Evolutionary conservation across 2,329 filamentous ascomycete species (phyloP).

Genomic region (Ceratocystis variospora): DNA sequence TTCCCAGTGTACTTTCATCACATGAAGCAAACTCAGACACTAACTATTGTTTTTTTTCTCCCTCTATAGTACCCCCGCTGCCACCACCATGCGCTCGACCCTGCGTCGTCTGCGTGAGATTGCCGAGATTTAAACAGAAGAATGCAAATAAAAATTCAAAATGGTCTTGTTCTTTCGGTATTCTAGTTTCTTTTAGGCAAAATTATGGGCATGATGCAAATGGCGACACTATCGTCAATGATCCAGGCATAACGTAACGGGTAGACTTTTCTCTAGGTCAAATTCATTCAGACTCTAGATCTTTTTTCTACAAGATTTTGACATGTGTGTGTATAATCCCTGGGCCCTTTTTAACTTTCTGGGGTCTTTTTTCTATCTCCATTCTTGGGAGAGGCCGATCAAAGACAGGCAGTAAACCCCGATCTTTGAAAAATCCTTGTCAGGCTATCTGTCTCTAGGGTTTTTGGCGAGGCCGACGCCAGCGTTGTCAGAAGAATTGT

Average conservation of each 20-base stretch:
- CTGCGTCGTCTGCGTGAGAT: conserved; percentile 96
- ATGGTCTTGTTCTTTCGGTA: conserved; percentile 17
- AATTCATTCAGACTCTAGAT: conserved; percentile 19
- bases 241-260: conserved; percentile 19
- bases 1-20: background rate
- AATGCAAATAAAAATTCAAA: conserved; percentile 22
- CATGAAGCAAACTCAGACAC: conserved; percentile 18
- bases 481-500: too few relatives aligned
- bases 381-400: background rate
- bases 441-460: too few relatives aligned
- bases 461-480: too few relatives aligned
- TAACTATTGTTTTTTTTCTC: conserved; percentile 21
- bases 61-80: conserved; percentile 68
- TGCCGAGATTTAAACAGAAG: conserved; percentile 66
- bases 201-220: conserved; percentile 19
- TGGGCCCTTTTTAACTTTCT: background rate
- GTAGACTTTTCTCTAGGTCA: conserved; percentile 18
- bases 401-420: too few relatives aligned
- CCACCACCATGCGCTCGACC: conserved; percentile 87
- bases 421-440: too few relatives aligned
- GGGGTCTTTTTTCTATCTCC: background rate
- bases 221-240: conserved; percentile 15
- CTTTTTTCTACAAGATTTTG: conserved; percentile 8
- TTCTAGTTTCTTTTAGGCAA: conserved; percentile 13
- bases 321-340: conserved; percentile 10